Evolutionary conservation across 2,329 filamentous ascomycete genomes (phyloP).

Genomic region (Leptodontidium sp.): DNA sequence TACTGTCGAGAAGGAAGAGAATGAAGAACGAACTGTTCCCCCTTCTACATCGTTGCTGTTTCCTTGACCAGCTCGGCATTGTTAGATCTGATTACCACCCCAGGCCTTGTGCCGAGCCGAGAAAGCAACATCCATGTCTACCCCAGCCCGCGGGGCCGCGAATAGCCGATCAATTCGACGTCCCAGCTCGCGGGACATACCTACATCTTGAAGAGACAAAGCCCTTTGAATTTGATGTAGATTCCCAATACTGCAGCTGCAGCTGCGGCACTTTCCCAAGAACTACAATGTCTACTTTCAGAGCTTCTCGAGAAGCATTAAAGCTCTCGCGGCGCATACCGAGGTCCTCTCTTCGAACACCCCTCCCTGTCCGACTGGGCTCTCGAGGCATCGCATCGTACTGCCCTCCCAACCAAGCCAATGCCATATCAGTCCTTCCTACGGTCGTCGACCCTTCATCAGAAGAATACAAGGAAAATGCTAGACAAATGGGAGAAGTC

Average conservation of each 20-base stretch:
- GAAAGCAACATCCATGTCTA: constrained; percentile 13
- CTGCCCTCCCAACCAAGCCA: constrained; percentile 81
- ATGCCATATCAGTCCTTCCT: constrained; percentile 81
- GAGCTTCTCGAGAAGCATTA: constrained; percentile 56
- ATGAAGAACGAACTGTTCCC: constrained; percentile 24
- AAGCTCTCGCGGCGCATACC: constrained; percentile 54
- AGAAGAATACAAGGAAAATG: constrained; percentile 83
- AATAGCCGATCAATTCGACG: constrained; percentile 19
- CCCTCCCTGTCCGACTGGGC: constrained; percentile 29
- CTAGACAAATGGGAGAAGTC: constrained; percentile 76
- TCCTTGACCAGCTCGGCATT: background rate
- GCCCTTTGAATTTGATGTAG: constrained; percentile 34
- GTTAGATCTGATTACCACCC: background rate
- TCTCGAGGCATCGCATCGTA: constrained; percentile 70
- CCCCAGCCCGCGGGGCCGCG: constrained; percentile 15
- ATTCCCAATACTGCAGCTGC: constrained; percentile 18
- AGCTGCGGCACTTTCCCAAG: constrained; percentile 22
- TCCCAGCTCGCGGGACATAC: too few relatives aligned
- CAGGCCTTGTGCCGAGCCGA: background rate
- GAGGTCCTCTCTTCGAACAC: constrained; percentile 45
- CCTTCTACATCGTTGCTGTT: constrained; percentile 1
- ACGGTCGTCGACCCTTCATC: constrained; percentile 80
- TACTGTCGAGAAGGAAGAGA: background rate
- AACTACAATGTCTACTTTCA: constrained; percentile 56
- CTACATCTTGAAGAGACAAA: background rate